Percentiles rank a stretch among this genome's conserved stretches.
Conservation (phyloP, 1,139 yeast genomes). For the Diutina rugosa region DNA sequence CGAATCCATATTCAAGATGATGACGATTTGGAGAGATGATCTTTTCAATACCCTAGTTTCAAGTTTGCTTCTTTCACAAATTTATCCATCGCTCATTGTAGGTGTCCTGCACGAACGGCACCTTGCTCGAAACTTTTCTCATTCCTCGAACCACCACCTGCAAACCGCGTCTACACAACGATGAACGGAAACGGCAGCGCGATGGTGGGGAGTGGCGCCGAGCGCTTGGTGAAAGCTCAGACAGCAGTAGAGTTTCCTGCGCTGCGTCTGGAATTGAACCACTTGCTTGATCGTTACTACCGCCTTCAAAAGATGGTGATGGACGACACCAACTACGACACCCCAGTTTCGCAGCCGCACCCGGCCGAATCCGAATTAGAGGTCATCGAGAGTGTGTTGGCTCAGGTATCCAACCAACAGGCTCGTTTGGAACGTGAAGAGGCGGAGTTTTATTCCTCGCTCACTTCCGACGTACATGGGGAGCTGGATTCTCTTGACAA, state of each 20-base stretch:
- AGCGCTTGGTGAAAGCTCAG: background rate
- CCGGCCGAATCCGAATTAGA: background rate
- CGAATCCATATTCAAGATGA: too few species aligned
- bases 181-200: constrained; percentile 2
- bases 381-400: background rate
- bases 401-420: background rate
- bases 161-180: background rate
- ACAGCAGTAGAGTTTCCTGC: background rate
- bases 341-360: background rate
- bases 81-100: background rate
- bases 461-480: background rate
- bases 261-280: constrained; percentile 2
- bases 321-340: background rate
- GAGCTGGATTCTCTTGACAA: background rate
- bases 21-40: too few species aligned
- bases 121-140: background rate
- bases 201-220: background rate
- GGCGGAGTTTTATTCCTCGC: background rate
- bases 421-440: background rate
- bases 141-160: background rate
- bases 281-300: constrained; percentile 1
- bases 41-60: too few species aligned
- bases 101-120: background rate
- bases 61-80: too few species aligned
- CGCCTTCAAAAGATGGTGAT: background rate